These are phyloP conservation scores for Leptographium flavum DNA, from an alignment of 2,329 filamentous ascomycete genomes.

Conservation along the genomic window DNA sequence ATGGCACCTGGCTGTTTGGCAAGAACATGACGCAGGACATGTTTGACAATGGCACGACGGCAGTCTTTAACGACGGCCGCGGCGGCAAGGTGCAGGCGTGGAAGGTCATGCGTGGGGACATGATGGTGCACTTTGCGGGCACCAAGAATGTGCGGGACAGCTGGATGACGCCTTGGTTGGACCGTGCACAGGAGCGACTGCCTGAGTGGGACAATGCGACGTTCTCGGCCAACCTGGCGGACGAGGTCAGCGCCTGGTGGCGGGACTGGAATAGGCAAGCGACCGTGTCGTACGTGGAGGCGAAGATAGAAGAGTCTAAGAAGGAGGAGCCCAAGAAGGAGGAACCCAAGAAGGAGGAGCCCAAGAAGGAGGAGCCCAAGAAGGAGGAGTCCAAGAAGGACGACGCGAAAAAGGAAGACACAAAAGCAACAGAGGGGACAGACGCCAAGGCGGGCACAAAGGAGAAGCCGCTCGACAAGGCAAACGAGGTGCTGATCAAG, in stretches of 20 bases:
- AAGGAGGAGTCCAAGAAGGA: slow-evolving; percentile 6
- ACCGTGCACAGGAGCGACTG: slow-evolving; percentile 14
- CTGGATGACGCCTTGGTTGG: slow-evolving; percentile 18
- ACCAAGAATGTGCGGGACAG: slow-evolving; percentile 17
- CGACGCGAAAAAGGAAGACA: background rate
- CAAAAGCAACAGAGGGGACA: background rate
- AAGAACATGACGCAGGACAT: slow-evolving; percentile 14
- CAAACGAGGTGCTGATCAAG: background rate
- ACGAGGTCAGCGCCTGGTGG: slow-evolving; percentile 13
- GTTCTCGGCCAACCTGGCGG: slow-evolving; percentile 7
- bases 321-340: background rate
- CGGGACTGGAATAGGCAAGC: slow-evolving; percentile 6
- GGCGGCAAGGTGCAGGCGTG: slow-evolving; percentile 14
- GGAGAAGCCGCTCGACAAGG: background rate
- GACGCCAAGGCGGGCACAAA: background rate
- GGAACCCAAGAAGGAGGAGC: slow-evolving; percentile 1
- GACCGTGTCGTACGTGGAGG: background rate
- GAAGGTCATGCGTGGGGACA: slow-evolving; percentile 19
- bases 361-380: background rate
- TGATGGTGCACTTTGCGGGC: slow-evolving; percentile 18
- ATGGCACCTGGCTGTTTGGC: slow-evolving; percentile 16
- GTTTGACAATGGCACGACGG: slow-evolving; percentile 17
- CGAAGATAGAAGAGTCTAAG: background rate
- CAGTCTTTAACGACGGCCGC: slow-evolving; percentile 16
- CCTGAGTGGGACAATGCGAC: slow-evolving; percentile 17